A percentile compares a stretch with the other conserved stretches of the same genome.
phyloP scores from a whole-genome alignment of 1,284 basidiomycete species.

The Fistulinella staudtii region DNA sequence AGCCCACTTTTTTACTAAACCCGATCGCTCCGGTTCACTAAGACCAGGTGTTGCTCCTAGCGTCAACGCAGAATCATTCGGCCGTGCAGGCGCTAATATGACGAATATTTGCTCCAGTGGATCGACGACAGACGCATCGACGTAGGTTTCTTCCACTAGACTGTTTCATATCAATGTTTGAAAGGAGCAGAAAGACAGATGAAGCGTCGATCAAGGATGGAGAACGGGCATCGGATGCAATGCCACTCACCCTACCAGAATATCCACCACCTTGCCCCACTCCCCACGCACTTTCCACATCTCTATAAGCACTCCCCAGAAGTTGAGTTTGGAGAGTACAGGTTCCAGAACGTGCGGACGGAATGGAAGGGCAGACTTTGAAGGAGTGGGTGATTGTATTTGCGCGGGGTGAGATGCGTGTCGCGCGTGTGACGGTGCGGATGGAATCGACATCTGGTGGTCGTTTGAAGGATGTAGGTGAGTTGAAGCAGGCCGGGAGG shows the following conservation, averaged over 20 bases:
- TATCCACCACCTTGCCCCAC: slow-evolving; percentile 20
- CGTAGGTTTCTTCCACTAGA: slow-evolving; percentile 66
- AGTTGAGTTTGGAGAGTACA: slow-evolving; percentile 63
- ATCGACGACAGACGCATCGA: slow-evolving; percentile 56
- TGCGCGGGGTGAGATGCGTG: slow-evolving; percentile 10
- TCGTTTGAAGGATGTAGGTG: slow-evolving; percentile 7
- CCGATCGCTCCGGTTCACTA: slow-evolving; percentile 49
- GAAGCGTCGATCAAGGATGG: neutral
- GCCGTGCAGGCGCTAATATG: slow-evolving; percentile 41
- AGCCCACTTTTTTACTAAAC: slow-evolving; percentile 68
- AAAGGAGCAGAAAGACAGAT: neutral
- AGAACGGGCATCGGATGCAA: too few species aligned
- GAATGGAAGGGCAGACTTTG: slow-evolving; percentile 11
- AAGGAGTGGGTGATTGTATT: neutral
- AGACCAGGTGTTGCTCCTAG: slow-evolving; percentile 5
- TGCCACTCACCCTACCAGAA: slow-evolving; percentile 63
- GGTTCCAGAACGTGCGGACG: slow-evolving; percentile 71
- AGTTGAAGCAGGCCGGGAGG: slow-evolving; percentile 22
- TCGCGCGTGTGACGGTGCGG: slow-evolving; percentile 8
- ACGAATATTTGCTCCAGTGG: slow-evolving; percentile 67
- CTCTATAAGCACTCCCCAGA: slow-evolving; percentile 27
- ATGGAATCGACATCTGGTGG: slow-evolving; percentile 4
- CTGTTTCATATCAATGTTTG: slow-evolving; percentile 36
- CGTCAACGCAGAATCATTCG: slow-evolving; percentile 9
- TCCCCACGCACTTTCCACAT: slow-evolving; percentile 26